These are phyloP conservation scores for Grosmannia serpens DNA, from an alignment of 2,329 filamentous ascomycete species.

Conservation along the genomic window DNA sequence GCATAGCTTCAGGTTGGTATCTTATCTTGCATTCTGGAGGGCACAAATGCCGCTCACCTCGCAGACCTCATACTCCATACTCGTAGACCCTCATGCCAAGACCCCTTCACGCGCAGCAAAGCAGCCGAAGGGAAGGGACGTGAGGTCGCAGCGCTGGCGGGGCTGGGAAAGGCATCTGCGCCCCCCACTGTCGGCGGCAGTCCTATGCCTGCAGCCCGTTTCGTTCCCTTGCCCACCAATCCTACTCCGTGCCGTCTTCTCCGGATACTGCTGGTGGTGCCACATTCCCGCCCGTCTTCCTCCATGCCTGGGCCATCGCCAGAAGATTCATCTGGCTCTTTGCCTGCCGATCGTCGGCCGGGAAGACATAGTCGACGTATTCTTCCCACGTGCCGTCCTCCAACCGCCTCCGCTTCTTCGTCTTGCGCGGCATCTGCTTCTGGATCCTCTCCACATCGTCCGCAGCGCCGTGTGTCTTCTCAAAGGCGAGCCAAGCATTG, in stretches of 20 bases:
- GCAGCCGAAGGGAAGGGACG: no score
- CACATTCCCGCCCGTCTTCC: conserved; percentile 37
- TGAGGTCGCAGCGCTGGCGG: no score
- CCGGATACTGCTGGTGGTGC: neutral
- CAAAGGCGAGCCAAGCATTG: conserved; percentile 86
- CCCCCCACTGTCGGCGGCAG: no score
- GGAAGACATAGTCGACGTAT: conserved; percentile 95
- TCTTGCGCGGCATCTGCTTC: conserved; percentile 84
- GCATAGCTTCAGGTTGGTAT: no score
- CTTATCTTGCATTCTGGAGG: no score
- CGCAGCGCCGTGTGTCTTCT: conserved; percentile 66
- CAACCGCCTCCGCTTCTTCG: conserved; percentile 83
- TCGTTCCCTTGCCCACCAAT: neutral
- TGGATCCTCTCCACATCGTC: conserved; percentile 74
- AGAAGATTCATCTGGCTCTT: conserved; percentile 75
- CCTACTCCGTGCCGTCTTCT: neutral
- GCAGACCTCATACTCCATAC: no score
- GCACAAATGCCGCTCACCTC: no score
- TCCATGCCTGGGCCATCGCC: conserved; percentile 81
- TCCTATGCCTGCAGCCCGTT: no score
- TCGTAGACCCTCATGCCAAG: neutral
- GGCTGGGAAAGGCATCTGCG: no score
- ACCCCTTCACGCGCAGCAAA: no score
- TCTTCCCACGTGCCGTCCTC: conserved; percentile 94
- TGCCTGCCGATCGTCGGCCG: conserved; percentile 80